These are phyloP conservation scores for Pyrus pyrifolia DNA, from an alignment of 306 rosid genomes.

Conservation along the genomic window DNA sequence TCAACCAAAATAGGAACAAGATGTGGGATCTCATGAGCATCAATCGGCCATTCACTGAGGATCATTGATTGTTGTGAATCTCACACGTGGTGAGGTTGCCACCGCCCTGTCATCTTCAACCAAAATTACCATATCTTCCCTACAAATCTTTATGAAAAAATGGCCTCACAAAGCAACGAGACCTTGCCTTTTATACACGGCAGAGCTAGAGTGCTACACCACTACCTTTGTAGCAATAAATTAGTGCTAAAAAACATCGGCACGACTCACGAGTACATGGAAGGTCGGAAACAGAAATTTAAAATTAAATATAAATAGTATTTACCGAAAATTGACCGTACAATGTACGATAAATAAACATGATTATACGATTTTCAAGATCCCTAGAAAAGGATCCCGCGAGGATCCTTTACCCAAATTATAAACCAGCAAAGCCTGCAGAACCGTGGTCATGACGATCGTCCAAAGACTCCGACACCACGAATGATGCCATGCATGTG, in stretches of 20 bases:
- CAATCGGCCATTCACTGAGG: fast-evolving
- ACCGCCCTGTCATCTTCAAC: neutral
- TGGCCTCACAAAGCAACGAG: neutral
- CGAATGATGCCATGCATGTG: neutral
- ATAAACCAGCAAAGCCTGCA: neutral
- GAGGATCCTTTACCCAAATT: no score
- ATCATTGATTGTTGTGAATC: neutral
- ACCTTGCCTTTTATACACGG: neutral
- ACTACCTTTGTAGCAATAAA: neutral
- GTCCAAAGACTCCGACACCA: neutral
- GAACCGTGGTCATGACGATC: neutral
- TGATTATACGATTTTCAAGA: no score
- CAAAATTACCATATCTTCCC: neutral
- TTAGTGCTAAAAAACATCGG: neutral
- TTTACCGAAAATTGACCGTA: no score
- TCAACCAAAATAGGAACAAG: neutral
- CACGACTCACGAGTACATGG: neutral
- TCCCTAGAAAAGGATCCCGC: fast-evolving
- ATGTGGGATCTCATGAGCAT: neutral
- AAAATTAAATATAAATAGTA: no score
- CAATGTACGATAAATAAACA: fast-evolving
- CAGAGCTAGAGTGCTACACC: neutral
- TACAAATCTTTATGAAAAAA: neutral
- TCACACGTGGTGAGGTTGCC: neutral
- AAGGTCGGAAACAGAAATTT: neutral